Base-by-base conservation (phyloP, 768 basidiomycete genomes). In the Lenzites betulinus region DNA sequence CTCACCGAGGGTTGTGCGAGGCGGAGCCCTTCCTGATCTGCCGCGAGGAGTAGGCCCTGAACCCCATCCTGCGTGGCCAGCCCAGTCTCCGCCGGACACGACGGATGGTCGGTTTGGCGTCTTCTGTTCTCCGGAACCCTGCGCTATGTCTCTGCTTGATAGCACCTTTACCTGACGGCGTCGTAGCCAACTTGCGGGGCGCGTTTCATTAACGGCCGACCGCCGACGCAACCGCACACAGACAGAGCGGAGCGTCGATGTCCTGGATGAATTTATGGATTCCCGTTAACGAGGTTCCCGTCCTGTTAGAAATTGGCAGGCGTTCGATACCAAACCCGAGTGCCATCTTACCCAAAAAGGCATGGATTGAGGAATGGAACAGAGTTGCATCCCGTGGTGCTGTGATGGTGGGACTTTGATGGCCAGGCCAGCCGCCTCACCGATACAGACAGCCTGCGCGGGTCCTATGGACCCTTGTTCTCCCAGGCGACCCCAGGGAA, bases 341-440 rank as follows among this genome's bases (percentile, higher is more conserved):
- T 43, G 26, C 42, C 48, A 41, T 42, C 49, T 50, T 58, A 15
- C 56, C 48, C 26, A 25, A 58, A 30, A 33, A 47, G 51, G 51
- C 33, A 48, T 54, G 52, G 52, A 25, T 26, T 42, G 59, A 60
- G 52, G 52, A 60, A 60, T 54, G 59, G 59, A 54, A 59, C 58
- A 59, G 44, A 48, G 46, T 53, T 39, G 51, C 41, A 49, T 60
- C 59, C 59, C 52, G 53, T 60, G 52, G 59, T 53, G 22, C 36
- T 15, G 22, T 60, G 59, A 60, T 54, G 59, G 59, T 60, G 59
- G 53, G 59, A 60, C 26, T 48, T 39, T 54, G 48, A 54, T 60
- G 52, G 41, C 28, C 38, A 36, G 49, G 18, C 30, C 30, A 39
- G 43, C 33, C 42, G 20, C 42, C n/a, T 28, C 42, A 41, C 28